Base-by-base conservation (phyloP, 1,284 basidiomycete species). In the Austroboletus rostrupii region DNA sequence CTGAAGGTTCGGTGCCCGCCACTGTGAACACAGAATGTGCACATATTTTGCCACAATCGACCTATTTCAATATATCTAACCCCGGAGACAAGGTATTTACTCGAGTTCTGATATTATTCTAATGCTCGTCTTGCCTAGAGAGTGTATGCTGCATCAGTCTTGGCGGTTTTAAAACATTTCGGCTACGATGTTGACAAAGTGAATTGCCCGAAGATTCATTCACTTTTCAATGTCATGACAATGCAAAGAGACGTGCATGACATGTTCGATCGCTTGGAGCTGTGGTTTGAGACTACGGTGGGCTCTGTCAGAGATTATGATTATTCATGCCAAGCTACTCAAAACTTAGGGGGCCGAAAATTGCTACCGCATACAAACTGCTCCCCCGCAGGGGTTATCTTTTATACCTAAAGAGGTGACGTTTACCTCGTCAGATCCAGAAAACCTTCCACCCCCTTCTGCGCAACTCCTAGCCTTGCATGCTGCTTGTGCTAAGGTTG, bases 171-270 rank as follows among this genome's bases (percentile, higher is more conserved):
- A 23, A 20, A 43, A 16, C 26, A 0, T 16, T 53, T 53, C 14
- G 5, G 13, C 41, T 37, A 21, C 28, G 20, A 54, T n/a, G 43
- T 45, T 7, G 8, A 16, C 14, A 32, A 20, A 3, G 11, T 49
- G 31, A 37, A 43, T 31, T 45, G 42, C 32, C 23, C 35, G 23
- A 41, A 45, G 1, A 29, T 52, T 42, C 54, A 52, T 43, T 53
- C 47, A 7, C 16, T 52, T 31, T 45, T n/a, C 20, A 56, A 56
- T 17, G 39, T 55, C 26, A 19, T 54, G 3, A 29, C 53, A 29
- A 1, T 54, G 26, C 2, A 20, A 26, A 1, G 1, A 1, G 1
- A 45, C 20, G 38, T 46, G n/a, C 26, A 37, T 10, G 39, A 46
- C 0, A 3, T 0, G 10, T 47, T 53, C 28, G 48, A 45, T 33